Evolutionary conservation across 768 basidiomycete genomes (phyloP), one percentile per base, ranked within the genome.

Genomic region (Leccinum boreale): DNA sequence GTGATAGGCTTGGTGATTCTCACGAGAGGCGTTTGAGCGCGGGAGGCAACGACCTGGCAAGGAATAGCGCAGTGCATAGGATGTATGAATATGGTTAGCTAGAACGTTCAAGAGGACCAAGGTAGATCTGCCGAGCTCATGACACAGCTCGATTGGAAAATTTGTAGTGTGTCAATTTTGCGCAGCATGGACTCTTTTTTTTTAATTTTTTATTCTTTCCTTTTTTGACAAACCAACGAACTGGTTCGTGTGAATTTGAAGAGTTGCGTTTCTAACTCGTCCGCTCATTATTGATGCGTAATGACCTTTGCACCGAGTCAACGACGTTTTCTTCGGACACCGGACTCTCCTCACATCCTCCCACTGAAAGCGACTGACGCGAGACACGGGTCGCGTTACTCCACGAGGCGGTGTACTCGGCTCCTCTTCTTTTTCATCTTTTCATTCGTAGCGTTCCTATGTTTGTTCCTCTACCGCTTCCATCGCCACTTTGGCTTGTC

Each of bases 321-420:
- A 26, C 50, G 58, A 15, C 58, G 54, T 12, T 28, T 50, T 17
- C 39, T 60, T 17, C 59, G 60, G 4, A 21, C 56, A 2, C 46
- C 50, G 1, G 59, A 62, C 12, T 26, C 59, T 3, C 14, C 19
- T 0, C 58, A 63, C 24, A 23, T 61, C 9, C 65, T 72, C 2
- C 70, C 69, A 5, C 7, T 67, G 21, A 52, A 48, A 21, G 23
- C 47, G 1, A 42, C 63, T 15, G 62, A 70, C 4, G 46, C 55
- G 3, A 58, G 59, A 50, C 52, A 55, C 4, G 52, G 4, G 42
- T 33, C 59, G 1, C 58, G 47, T 1, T 28, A 12, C 50, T 5
- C 51, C 23, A 52, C 50, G 0, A 59, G 33, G 31, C 68, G 68
- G 1, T 54, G 50, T 4, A 45, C 6, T 15, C 62, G 70, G 4